phyloP scores from a whole-genome alignment of 2,329 filamentous ascomycete species.

The Cercospora brassicicola region DNA sequence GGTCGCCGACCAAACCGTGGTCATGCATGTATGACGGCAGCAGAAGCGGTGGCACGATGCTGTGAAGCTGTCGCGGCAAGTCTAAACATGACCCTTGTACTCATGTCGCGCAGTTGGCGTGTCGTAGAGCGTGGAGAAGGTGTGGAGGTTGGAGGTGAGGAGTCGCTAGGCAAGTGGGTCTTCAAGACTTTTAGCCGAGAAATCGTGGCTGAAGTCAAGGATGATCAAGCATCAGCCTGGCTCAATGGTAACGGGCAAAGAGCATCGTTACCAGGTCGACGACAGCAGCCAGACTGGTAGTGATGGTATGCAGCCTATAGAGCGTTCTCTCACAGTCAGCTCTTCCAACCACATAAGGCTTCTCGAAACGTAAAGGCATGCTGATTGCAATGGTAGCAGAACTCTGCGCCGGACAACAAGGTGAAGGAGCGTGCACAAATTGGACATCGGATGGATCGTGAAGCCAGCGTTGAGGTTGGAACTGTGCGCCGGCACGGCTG shows the following conservation, averaged over 20 bases:
- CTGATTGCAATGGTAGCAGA: background rate
- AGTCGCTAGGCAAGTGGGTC: background rate
- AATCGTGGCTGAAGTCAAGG: constrained; percentile 6
- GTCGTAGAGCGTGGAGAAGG: constrained; percentile 13
- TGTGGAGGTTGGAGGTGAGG: background rate
- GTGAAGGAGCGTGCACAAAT: background rate
- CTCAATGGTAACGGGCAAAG: background rate
- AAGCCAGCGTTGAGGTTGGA: background rate
- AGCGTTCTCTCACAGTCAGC: background rate
- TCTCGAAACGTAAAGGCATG: background rate
- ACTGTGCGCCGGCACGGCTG: background rate
- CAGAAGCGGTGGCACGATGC: background rate
- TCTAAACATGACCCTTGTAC: background rate
- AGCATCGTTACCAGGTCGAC: background rate
- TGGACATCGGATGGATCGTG: background rate
- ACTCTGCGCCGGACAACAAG: background rate
- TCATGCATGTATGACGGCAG: constrained; percentile 2
- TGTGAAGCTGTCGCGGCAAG: background rate
- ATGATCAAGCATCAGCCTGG: constrained; percentile 2
- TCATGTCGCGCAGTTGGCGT: constrained; percentile 17
- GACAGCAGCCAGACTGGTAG: background rate
- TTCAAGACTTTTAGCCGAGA: background rate
- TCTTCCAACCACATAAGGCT: background rate
- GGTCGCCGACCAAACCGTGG: background rate
- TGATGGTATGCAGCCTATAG: background rate